Evolutionary conservation across 768 basidiomycete species (phyloP), one percentile per base, ranked within the genome.

Genomic region (Boletus patriciae): DNA sequence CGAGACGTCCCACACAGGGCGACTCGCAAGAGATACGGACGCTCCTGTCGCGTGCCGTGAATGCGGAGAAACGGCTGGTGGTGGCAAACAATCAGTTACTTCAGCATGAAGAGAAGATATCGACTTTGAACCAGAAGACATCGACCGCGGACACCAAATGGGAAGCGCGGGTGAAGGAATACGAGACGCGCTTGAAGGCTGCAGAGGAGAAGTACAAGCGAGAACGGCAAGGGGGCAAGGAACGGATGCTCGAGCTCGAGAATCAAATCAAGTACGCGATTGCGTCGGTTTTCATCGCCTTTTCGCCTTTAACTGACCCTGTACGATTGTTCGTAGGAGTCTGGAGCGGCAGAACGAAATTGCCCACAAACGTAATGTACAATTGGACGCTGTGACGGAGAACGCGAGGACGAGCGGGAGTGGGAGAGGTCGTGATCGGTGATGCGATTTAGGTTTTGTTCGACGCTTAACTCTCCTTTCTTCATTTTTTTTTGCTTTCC

Each of bases 131-230:
- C 61, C 80, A 85, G 74, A 89, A 86, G 77, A 89, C 81, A 37
- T 76, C 78, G 0, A 77, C 76, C 0, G 88, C 90, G 0, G 94
- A 97, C 62, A 77, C 75, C 50, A 96, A 95, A 72, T 98, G 95
- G 94, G 94, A 95, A 66, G 92, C 88, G 0, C 79, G 95, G n/a
- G 91, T 98, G 44, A 88, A 87, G 71, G 95, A 98, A 73, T 94
- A 95, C 65, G 93, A 97, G 74, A 69, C 83, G 15, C 76, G 90
- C 18, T 67, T 94, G 59, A 87, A 86, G 70, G 84, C 86, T 0
- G 92, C 92, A 0, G 92, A 94, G 66, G 95, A 98, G 78, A 87
- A 86, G 68, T 85, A 93, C 61, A 98, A 98, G 80, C 80, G 92
- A 52, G 94, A 96, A 77, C 78, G 91, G 57, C 95, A 98, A 66